phyloP scores from a whole-genome alignment of 805 yeast genomes.

The Candida schatavii region DNA sequence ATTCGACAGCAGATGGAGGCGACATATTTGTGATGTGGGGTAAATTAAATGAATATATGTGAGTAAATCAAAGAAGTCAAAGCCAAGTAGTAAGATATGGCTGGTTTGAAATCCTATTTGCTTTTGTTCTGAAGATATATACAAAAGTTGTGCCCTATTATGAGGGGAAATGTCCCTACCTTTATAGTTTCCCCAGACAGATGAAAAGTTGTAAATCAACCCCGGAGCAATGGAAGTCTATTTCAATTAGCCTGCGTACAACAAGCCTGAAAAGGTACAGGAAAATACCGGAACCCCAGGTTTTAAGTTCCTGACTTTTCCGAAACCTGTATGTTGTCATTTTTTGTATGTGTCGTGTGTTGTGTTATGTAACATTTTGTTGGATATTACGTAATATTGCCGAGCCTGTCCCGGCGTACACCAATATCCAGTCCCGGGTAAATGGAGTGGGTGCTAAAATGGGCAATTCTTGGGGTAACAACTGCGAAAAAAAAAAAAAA shows the following conservation, averaged over 20 bases:
- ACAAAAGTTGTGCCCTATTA: background rate
- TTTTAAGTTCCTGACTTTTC: constrained; percentile 4
- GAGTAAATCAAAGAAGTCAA: background rate
- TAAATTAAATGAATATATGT: background rate
- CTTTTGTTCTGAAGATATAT: background rate
- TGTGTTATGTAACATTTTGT: constrained; percentile 2
- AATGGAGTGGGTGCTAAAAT: no score
- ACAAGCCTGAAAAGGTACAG: no score
- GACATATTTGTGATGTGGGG: constrained; percentile 23
- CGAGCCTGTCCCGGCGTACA: constrained; percentile 1
- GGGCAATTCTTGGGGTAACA: no score
- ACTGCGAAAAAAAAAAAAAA: no score
- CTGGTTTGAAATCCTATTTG: no score
- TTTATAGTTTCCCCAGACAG: background rate
- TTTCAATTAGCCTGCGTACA: no score
- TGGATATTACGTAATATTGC: background rate
- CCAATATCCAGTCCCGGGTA: background rate
- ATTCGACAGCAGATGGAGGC: constrained; percentile 46
- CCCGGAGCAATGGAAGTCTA: constrained; percentile 19
- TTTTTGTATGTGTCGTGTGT: no score
- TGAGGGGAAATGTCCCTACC: background rate
- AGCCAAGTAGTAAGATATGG: background rate
- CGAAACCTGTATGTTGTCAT: no score
- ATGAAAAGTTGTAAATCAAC: constrained; percentile 4
- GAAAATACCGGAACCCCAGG: constrained; percentile 3